phyloP scores from a whole-genome alignment of 495 filamentous ascomycete species.

The Penicillium odoratum region DNA sequence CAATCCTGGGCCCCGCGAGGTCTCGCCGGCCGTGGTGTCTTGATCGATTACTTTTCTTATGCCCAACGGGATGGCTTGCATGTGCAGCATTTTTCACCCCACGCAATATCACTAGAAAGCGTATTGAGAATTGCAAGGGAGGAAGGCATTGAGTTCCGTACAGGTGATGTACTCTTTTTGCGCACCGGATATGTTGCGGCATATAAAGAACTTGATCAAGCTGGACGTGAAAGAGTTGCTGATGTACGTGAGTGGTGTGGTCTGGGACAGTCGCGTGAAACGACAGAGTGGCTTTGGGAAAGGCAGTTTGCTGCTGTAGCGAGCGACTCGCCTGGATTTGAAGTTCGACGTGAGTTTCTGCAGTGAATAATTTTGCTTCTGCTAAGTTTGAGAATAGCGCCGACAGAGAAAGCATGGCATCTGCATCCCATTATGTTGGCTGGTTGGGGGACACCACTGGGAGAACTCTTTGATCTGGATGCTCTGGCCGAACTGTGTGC shows the following conservation, averaged over 20 bases:
- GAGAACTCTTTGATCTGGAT: slow-evolving; percentile 38
- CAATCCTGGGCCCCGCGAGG: too few species aligned
- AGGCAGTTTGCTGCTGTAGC: slow-evolving; percentile 30
- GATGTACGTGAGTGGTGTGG: slow-evolving; percentile 22
- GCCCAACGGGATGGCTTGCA: slow-evolving; percentile 22
- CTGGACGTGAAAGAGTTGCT: slow-evolving; percentile 6
- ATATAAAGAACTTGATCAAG: slow-evolving; percentile 19
- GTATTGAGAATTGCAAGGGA: slow-evolving; percentile 29
- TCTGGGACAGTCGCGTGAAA: slow-evolving; percentile 24
- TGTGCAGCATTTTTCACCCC: slow-evolving; percentile 24
- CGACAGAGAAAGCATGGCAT: slow-evolving; percentile 15
- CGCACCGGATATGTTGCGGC: slow-evolving; percentile 30
- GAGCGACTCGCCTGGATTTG: slow-evolving; percentile 29
- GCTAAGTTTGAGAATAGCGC: neutral
- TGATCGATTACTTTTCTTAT: slow-evolving; percentile 50
- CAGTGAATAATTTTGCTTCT: too few species aligned
- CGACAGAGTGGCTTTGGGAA: slow-evolving; percentile 31
- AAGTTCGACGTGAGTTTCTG: slow-evolving; percentile 12
- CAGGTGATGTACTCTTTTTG: slow-evolving; percentile 32
- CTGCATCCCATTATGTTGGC: slow-evolving; percentile 4
- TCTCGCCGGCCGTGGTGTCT: slow-evolving; percentile 32
- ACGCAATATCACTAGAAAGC: slow-evolving; percentile 31
- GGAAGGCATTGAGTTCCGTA: slow-evolving; percentile 15
- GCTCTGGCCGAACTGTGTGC: slow-evolving; percentile 48
- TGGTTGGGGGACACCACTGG: slow-evolving; percentile 24